These are phyloP conservation scores for Cyberlindnera japonica DNA, from an alignment of 805 yeast genomes.

Conservation along the genomic window DNA sequence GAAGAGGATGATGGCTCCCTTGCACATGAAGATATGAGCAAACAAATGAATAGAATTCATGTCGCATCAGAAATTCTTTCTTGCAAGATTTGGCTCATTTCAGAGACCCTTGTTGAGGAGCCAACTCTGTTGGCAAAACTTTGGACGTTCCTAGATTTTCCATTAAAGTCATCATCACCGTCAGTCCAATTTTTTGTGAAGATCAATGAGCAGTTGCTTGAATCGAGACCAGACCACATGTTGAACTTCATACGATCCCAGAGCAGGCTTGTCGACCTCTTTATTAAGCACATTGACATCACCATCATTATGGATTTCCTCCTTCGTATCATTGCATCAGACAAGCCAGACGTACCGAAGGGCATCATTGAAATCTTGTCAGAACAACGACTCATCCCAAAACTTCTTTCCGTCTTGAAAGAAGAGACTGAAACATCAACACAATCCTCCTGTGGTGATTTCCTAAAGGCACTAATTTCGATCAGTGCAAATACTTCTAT, in stretches of 20 bases:
- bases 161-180: constrained; percentile 56
- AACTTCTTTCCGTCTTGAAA: constrained; percentile 64
- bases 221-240: constrained; percentile 73
- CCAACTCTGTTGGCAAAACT: constrained; percentile 57
- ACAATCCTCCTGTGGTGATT: constrained; percentile 93
- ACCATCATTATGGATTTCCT: constrained; percentile 91
- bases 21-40: constrained; percentile 19
- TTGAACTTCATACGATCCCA: constrained; percentile 47
- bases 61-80: constrained; percentile 82
- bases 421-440: constrained; percentile 57
- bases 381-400: constrained; percentile 67
- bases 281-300: constrained; percentile 77
- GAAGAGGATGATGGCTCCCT: constrained; percentile 9
- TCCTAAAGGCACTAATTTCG: constrained; percentile 86
- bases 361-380: constrained; percentile 79
- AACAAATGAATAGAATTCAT: constrained; percentile 38
- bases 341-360: constrained; percentile 82
- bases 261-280: constrained; percentile 55
- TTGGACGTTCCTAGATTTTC: constrained; percentile 72
- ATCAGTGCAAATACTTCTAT: constrained; percentile 92
- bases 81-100: constrained; percentile 87
- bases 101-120: constrained; percentile 82
- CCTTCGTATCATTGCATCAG: constrained; percentile 85
- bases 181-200: constrained; percentile 81
- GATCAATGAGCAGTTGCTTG: constrained; percentile 81